Conservation (phyloP, 2,329 filamentous ascomycete genomes). For the Tolypocladium ovalisporum region DNA sequence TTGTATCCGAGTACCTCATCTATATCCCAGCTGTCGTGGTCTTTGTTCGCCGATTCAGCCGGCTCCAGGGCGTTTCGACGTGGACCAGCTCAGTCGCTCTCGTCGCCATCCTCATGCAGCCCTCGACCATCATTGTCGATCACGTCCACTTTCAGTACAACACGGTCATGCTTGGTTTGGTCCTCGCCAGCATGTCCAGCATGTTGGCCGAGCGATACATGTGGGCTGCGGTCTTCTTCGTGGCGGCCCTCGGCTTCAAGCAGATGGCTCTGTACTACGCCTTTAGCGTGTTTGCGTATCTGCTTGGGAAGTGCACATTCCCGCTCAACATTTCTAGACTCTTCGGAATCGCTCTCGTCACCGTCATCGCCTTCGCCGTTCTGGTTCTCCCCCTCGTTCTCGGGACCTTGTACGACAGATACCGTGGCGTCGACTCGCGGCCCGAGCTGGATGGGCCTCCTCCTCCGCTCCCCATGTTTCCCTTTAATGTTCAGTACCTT, state of each 20-base stretch:
- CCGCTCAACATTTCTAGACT: constrained; percentile 62
- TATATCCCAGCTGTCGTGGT: constrained; percentile 80
- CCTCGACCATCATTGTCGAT: constrained; percentile 80
- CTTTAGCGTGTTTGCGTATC: constrained; percentile 81
- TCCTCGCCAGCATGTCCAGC: constrained; percentile 77
- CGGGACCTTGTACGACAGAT: constrained; percentile 58
- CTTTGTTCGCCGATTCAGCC: constrained; percentile 73
- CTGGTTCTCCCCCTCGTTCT: constrained; percentile 66
- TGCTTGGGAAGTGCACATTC: constrained; percentile 76
- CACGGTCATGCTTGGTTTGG: constrained; percentile 91
- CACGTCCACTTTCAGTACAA: constrained; percentile 98
- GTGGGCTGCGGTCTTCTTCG: constrained; percentile 91
- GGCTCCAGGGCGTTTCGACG: constrained; percentile 61
- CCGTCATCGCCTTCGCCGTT: constrained; percentile 59
- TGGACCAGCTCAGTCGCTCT: constrained; percentile 82
- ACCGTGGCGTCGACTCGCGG: constrained; percentile 48
- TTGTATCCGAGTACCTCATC: constrained; percentile 81
- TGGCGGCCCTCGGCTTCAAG: constrained; percentile 90
- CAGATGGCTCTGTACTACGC: constrained; percentile 99
- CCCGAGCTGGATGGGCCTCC: constrained; percentile 46
- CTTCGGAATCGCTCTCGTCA: constrained; percentile 63
- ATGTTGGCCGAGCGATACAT: constrained; percentile 75
- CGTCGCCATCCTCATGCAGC: constrained; percentile 85
- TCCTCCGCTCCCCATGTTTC: constrained; percentile 52
- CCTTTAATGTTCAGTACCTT: constrained; percentile 44